Conservation (phyloP, 345 rosid species). For the Lagerstroemia speciosa region DNA sequence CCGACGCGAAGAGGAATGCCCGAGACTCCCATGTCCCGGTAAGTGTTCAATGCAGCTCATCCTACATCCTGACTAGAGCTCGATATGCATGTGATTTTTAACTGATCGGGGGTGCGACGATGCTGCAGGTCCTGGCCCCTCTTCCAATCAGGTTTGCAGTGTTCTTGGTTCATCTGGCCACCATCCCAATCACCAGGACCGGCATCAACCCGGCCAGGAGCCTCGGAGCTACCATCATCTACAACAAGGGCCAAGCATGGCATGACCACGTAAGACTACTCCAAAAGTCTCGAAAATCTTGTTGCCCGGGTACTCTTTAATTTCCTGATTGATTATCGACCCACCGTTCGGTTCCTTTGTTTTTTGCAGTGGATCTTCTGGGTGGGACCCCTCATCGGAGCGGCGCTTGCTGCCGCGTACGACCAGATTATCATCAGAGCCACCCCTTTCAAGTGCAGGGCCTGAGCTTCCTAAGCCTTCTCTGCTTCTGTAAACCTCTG, state of each 20-base stretch:
- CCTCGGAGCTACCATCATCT: conserved; percentile 66
- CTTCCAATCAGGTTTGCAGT: conserved; percentile 71
- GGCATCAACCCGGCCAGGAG: conserved; percentile 74
- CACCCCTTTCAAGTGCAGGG: conserved; percentile 53
- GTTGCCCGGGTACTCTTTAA: not conserved
- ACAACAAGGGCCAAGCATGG: conserved; percentile 43
- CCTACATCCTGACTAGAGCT: not conserved
- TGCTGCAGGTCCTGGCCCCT: conserved; percentile 53
- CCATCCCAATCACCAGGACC: conserved; percentile 63
- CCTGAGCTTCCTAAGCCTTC: conserved; percentile 16
- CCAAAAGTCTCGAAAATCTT: not conserved
- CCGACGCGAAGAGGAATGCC: conserved; percentile 70
- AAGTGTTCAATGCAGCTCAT: conserved; percentile 14
- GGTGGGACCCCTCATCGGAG: conserved; percentile 72
- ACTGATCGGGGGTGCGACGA: not conserved
- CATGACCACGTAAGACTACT: conserved; percentile 37
- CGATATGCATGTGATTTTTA: not conserved
- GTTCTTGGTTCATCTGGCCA: conserved; percentile 65
- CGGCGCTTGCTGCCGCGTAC: conserved; percentile 67
- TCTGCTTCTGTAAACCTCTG: not conserved
- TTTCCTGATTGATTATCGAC: not conserved
- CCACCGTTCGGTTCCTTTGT: not conserved
- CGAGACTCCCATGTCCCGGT: conserved; percentile 80
- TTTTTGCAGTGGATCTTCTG: conserved; percentile 60
- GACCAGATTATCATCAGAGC: conserved; percentile 68